Evolutionary conservation across 331 rosid genomes (phyloP).

Genomic region (Acacia concinna): DNA sequence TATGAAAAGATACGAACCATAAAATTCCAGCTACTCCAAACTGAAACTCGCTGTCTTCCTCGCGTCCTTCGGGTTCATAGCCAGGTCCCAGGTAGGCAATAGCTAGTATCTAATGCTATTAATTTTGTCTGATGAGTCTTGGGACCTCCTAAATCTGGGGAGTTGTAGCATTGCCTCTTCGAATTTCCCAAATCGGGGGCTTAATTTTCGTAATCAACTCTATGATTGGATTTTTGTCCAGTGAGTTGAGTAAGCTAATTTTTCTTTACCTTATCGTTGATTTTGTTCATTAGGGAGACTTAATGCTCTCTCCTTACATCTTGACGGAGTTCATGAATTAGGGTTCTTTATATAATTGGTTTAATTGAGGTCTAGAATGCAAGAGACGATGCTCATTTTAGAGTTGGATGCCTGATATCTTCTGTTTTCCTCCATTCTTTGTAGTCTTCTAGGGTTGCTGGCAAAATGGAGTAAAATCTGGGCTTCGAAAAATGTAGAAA

Average conservation of each 20-base stretch:
- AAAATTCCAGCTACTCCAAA: neutral
- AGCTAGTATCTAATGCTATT: constrained; percentile 36
- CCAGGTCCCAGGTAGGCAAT: constrained; percentile 54
- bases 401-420: neutral
- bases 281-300: neutral
- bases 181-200: constrained; percentile 18
- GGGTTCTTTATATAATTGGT: neutral
- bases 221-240: neutral
- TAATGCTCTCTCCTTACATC: constrained; percentile 36
- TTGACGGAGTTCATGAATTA: neutral
- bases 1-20: neutral
- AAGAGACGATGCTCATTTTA: constrained; percentile 4
- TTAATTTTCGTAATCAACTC: constrained; percentile 22
- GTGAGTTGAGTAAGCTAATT: neutral
- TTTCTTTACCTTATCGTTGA: neutral
- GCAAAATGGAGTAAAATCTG: neutral
- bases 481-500: neutral
- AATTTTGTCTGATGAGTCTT: constrained; percentile 19
- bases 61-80: constrained; percentile 52
- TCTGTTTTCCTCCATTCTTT: neutral
- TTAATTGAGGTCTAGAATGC: constrained; percentile 18
- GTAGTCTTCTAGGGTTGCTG: neutral
- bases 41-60: neutral
- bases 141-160: constrained; percentile 86
- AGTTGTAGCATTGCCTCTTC: constrained; percentile 2